Conservation (phyloP, 1,139 yeast genomes). For the Taphrina pruni region DNA sequence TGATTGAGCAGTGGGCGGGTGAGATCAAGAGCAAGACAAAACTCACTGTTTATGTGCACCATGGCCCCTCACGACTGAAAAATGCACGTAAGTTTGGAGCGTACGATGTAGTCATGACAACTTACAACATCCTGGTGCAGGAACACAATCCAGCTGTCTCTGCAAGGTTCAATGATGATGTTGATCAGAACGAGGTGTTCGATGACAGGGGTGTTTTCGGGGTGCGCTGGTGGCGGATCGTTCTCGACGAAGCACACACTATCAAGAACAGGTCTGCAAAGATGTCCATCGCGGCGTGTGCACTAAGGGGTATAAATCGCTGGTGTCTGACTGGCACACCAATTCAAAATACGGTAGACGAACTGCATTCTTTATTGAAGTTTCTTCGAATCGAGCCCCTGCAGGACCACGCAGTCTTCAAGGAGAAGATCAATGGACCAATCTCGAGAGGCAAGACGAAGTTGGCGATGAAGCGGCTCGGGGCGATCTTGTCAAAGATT, state of each 20-base stretch:
- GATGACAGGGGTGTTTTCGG: slow-evolving; percentile 65
- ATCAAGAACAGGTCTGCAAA: slow-evolving; percentile 81
- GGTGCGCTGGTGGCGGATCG: slow-evolving; percentile 75
- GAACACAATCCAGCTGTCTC: slow-evolving; percentile 61
- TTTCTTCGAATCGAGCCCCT: slow-evolving; percentile 83
- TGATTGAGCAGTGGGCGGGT: slow-evolving; percentile 71
- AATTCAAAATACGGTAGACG: slow-evolving; percentile 83
- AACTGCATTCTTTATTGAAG: slow-evolving; percentile 74
- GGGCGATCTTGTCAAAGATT: slow-evolving; percentile 80
- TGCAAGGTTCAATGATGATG: slow-evolving; percentile 11
- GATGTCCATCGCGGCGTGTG: slow-evolving; percentile 78
- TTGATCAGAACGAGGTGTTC: slow-evolving; percentile 11
- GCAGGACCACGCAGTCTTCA: slow-evolving; percentile 85
- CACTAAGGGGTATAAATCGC: slow-evolving; percentile 62
- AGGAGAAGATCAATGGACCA: slow-evolving; percentile 79
- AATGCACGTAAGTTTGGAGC: slow-evolving; percentile 22
- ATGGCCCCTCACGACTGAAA: slow-evolving; percentile 39
- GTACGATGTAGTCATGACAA: slow-evolving; percentile 78
- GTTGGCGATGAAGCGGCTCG: slow-evolving; percentile 76
- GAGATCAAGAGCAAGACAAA: slow-evolving; percentile 61
- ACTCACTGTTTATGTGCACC: slow-evolving; percentile 40
- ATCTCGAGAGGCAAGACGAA: slow-evolving; percentile 72
- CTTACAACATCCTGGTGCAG: slow-evolving; percentile 50
- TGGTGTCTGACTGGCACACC: slow-evolving; percentile 94
- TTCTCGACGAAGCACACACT: slow-evolving; percentile 93